phyloP scores from a whole-genome alignment of 2,329 filamentous ascomycete species.

The Colletotrichum sp. region DNA sequence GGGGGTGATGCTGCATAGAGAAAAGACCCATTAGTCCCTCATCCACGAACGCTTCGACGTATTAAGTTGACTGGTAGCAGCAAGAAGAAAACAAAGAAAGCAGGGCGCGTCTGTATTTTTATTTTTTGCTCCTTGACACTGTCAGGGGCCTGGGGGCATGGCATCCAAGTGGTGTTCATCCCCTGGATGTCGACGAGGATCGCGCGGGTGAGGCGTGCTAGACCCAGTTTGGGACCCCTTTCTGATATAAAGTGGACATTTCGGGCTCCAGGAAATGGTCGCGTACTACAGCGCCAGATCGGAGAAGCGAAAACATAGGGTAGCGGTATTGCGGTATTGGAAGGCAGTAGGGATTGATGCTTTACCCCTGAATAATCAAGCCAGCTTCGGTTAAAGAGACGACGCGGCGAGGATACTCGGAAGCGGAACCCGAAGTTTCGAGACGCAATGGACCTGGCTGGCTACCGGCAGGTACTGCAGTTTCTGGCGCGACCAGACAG shows the following conservation, averaged over 20 bases:
- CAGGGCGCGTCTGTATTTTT: constrained; percentile 56
- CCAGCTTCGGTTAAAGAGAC: constrained; percentile 21
- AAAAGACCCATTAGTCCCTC: constrained; percentile 62
- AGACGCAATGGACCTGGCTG: constrained; percentile 26
- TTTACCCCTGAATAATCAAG: constrained; percentile 41
- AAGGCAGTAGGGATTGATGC: background rate
- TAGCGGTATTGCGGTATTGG: background rate
- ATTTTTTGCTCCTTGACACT: constrained; percentile 49
- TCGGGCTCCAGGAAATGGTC: constrained; percentile 7
- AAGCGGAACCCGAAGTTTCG: constrained; percentile 41
- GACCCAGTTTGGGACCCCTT: constrained; percentile 38
- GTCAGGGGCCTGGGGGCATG: constrained; percentile 48
- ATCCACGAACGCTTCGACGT: constrained; percentile 35
- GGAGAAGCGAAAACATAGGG: constrained; percentile 10
- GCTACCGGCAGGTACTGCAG: constrained; percentile 5
- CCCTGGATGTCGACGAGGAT: constrained; percentile 50
- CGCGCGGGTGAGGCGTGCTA: constrained; percentile 54
- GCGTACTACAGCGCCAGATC: constrained; percentile 23
- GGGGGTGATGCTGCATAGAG: constrained; percentile 77
- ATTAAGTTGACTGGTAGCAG: constrained; percentile 21
- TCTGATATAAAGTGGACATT: constrained; percentile 23
- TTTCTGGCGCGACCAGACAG: background rate
- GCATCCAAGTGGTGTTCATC: constrained; percentile 36
- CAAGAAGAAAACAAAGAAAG: constrained; percentile 39
- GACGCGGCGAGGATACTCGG: constrained; percentile 26